Percentiles rank a stretch among this genome's conserved stretches.
phyloP scores from a whole-genome alignment of 768 basidiomycete species.

The Collybiopsis confluens region DNA sequence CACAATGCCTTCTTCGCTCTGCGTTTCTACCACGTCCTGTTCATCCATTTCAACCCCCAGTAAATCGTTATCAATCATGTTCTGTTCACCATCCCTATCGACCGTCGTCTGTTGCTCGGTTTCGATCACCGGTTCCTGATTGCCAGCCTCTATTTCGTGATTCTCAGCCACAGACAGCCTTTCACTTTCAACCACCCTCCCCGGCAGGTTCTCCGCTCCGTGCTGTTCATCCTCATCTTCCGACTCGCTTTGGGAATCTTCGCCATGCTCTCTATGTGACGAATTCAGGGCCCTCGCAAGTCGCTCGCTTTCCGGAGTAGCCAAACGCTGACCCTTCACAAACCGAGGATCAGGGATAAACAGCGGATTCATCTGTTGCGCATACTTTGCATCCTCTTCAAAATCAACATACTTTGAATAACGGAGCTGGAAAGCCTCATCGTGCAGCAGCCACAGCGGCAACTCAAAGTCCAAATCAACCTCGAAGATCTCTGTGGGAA shows the following conservation, averaged over 20 bases:
- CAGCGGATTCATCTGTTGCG: conserved; percentile 2
- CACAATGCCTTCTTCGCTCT: background rate
- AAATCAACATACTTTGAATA: background rate
- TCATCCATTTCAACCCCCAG: background rate
- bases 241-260: conserved; percentile 3
- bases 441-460: conserved; percentile 44
- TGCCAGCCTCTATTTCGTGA: background rate
- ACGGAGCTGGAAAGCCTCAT: conserved; percentile 1
- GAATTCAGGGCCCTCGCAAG: background rate
- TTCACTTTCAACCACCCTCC: background rate
- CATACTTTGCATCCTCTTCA: background rate
- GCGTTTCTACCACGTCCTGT: background rate
- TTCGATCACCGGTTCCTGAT: no score
- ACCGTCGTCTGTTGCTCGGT: background rate
- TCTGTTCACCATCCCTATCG: background rate
- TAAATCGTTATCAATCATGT: background rate
- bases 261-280: conserved; percentile 3
- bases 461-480: conserved; percentile 47
- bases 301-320: background rate
- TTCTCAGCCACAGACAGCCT: background rate
- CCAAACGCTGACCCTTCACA: background rate
- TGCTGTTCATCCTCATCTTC: background rate
- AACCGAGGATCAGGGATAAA: background rate
- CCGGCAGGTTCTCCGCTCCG: background rate
- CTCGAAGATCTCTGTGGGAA: conserved; percentile 46